Conservation (phyloP, 1,284 basidiomycete genomes). For the Ceratobasidium sp. region DNA sequence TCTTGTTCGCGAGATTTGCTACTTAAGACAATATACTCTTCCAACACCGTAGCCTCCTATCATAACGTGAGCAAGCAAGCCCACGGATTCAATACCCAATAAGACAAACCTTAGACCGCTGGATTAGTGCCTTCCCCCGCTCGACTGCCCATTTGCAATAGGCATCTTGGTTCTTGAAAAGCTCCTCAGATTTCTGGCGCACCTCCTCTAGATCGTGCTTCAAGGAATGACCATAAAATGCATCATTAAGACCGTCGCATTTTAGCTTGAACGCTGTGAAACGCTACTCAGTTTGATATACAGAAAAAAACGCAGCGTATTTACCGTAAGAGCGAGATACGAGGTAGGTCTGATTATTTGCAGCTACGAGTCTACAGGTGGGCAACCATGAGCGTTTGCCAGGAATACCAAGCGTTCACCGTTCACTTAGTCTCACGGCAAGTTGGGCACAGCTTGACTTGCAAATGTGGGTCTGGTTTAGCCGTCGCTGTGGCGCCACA, state of each 20-base stretch:
- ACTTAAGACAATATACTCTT: no score
- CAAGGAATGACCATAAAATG: not conserved
- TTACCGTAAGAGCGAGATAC: not conserved
- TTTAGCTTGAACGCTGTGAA: not conserved
- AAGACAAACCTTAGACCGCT: not conserved
- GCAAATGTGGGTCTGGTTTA: conserved; percentile 8
- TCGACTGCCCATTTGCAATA: not conserved
- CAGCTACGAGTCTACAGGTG: not conserved
- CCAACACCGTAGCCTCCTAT: no score
- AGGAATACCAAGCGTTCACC: not conserved
- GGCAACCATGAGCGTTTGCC: not conserved
- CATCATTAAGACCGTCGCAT: not conserved
- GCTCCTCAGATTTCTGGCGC: not conserved
- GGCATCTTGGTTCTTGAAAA: not conserved
- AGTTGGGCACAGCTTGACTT: not conserved
- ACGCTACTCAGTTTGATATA: not conserved
- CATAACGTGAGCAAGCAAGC: no score
- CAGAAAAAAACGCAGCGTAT: not conserved
- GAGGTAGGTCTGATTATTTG: not conserved
- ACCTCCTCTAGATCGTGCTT: not conserved
- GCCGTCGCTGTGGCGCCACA: not conserved
- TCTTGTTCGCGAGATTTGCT: not conserved
- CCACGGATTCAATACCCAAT: no score
- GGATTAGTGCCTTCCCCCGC: not conserved
- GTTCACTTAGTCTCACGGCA: conserved; percentile 8